Percentiles rank a stretch among this genome's conserved stretches.
Evolutionary conservation across 2,329 filamentous ascomycete species (phyloP).

Genomic region (Thermothelomyces thermophilus): DNA sequence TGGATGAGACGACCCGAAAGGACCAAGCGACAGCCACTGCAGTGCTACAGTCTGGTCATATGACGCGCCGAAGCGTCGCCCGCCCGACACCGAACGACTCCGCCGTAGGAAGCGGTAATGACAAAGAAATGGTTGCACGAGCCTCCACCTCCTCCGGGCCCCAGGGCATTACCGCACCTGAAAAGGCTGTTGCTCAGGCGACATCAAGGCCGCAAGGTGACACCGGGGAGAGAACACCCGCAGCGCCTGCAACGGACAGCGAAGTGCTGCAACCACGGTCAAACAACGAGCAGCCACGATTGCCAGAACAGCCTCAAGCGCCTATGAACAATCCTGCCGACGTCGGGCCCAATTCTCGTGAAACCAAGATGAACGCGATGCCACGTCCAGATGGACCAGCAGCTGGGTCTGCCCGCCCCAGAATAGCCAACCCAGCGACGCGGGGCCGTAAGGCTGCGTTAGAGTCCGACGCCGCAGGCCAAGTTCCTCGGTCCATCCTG

Average conservation of each 20-base stretch:
- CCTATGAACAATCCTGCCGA: constrained; percentile 1
- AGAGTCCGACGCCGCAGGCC: constrained; percentile 45
- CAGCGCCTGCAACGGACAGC: background rate
- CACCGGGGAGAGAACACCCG: background rate
- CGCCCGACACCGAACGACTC: background rate
- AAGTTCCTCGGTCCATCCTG: constrained; percentile 38
- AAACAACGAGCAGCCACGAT: constrained; percentile 2
- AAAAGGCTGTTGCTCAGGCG: background rate
- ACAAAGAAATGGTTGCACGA: background rate
- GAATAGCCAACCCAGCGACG: constrained; percentile 43
- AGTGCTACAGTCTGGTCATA: background rate
- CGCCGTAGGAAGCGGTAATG: background rate
- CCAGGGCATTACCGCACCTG: background rate
- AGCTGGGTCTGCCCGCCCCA: constrained; percentile 6
- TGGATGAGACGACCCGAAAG: background rate
- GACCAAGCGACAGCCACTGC: background rate
- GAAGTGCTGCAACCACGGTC: background rate
- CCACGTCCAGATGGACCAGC: background rate
- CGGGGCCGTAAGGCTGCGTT: constrained; percentile 48
- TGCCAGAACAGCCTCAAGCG: background rate
- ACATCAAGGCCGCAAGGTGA: background rate
- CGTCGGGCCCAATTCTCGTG: background rate
- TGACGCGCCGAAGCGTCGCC: background rate
- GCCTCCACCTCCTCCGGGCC: background rate
- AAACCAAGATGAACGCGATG: background rate